Evolutionary conservation across 2,329 filamentous ascomycete species (phyloP).

Genomic region (Parafenestella ontariensis): DNA sequence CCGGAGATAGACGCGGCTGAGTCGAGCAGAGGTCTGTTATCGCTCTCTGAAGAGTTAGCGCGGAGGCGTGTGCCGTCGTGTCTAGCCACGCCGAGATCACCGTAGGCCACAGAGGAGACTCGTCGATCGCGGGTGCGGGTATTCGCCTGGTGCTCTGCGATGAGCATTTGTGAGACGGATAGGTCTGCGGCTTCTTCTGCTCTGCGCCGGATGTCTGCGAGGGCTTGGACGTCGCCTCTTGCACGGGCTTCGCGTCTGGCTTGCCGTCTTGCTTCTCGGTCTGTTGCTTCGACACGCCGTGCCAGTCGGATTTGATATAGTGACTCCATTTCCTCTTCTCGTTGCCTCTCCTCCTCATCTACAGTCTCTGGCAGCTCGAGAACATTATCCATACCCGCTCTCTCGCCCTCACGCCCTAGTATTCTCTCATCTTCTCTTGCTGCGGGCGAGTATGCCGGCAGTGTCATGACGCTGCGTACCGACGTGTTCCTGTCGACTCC

Average conservation of each 20-base stretch:
- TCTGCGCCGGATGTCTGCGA: constrained; percentile 66
- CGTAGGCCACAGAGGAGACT: constrained; percentile 78
- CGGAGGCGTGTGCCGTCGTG: constrained; percentile 79
- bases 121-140: constrained; percentile 68
- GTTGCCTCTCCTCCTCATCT: constrained; percentile 77
- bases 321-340: constrained; percentile 91
- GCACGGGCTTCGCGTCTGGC: constrained; percentile 74
- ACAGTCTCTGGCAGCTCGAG: constrained; percentile 81
- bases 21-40: constrained; percentile 73
- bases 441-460: constrained; percentile 81
- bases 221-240: constrained; percentile 71
- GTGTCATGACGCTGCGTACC: constrained; percentile 89
- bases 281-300: constrained; percentile 75
- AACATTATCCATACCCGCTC: constrained; percentile 89
- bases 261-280: constrained; percentile 77
- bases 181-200: constrained; percentile 52
- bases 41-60: constrained; percentile 75
- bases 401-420: constrained; percentile 86
- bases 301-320: constrained; percentile 87
- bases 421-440: constrained; percentile 80
- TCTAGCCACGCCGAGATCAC: constrained; percentile 75
- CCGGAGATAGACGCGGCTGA: constrained; percentile 70
- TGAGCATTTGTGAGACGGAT: constrained; percentile 54
- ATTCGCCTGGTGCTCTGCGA: constrained; percentile 62
- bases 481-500: constrained; percentile 82